Percentiles rank a stretch among this genome's conserved stretches.
Evolutionary conservation across 169 alveolate genomes (phyloP).

Genomic region (Babesia bigemina): DNA sequence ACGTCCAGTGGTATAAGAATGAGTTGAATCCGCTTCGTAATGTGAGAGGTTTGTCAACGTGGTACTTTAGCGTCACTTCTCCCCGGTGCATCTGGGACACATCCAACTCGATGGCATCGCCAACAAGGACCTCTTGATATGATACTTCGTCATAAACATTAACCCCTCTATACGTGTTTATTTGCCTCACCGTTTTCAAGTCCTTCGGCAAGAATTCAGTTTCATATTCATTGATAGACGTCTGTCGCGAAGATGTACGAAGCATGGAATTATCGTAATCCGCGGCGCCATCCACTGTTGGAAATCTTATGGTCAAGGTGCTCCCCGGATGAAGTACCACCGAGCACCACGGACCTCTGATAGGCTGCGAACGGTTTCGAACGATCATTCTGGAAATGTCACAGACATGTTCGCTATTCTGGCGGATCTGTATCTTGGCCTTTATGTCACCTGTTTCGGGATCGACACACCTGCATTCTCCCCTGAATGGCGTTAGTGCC

Average conservation of each 20-base stretch:
- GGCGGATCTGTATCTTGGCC: slow-evolving; percentile 10
- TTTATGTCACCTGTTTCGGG: background rate
- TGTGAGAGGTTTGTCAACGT: background rate
- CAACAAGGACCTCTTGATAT: background rate
- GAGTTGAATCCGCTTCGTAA: background rate
- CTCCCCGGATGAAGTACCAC: slow-evolving; percentile 14
- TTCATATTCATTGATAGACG: background rate
- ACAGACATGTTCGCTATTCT: slow-evolving; percentile 1
- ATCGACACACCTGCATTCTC: slow-evolving; percentile 4
- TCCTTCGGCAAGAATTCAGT: background rate
- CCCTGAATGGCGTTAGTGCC: background rate
- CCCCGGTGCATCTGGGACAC: background rate
- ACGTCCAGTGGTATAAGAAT: background rate
- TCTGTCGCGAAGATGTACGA: background rate
- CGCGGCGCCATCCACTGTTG: background rate
- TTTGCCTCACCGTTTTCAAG: background rate
- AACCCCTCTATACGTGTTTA: background rate
- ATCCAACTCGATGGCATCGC: slow-evolving; percentile 17
- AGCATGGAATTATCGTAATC: background rate
- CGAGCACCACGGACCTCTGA: slow-evolving; percentile 1
- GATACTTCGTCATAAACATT: background rate
- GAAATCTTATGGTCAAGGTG: slow-evolving; percentile 6
- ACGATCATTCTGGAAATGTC: background rate
- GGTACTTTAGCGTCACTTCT: background rate
- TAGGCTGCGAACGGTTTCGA: background rate